phyloP scores from a whole-genome alignment of 2,329 filamentous ascomycete species.

The Paecilomyces variotii region DNA sequence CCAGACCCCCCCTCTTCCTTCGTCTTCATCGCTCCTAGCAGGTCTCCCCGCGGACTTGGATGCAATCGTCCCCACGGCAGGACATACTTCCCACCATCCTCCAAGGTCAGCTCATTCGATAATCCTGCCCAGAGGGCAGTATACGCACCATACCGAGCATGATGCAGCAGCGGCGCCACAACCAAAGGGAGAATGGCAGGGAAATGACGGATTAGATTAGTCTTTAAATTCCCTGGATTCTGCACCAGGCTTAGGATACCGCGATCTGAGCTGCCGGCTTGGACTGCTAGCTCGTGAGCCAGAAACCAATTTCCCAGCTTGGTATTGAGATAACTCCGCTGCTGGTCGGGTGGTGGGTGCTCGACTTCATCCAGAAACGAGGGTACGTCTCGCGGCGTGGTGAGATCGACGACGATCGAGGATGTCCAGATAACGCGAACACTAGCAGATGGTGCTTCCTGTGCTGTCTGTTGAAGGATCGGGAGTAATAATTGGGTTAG shows the following conservation, averaged over 20 bases:
- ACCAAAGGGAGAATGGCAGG: not conserved
- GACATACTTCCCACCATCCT: not conserved
- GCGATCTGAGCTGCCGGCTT: conserved; percentile 15
- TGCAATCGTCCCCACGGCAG: not conserved
- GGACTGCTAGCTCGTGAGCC: conserved; percentile 12
- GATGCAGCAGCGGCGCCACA: not conserved
- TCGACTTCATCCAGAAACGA: not conserved
- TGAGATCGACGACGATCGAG: not conserved
- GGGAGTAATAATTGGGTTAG: conserved; percentile 33
- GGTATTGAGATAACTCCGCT: not conserved
- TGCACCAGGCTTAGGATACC: not conserved
- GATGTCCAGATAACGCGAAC: not conserved
- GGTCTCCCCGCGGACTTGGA: not conserved
- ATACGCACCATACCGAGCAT: not conserved
- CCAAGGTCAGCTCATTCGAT: not conserved
- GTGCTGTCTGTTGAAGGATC: conserved; percentile 22
- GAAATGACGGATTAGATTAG: not conserved
- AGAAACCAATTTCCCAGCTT: conserved; percentile 6
- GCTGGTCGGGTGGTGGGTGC: not conserved
- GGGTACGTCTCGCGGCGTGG: not conserved
- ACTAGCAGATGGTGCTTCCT: conserved; percentile 2
- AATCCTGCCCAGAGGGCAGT: not conserved
- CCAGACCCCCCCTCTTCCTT: not conserved
- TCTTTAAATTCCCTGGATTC: not conserved
- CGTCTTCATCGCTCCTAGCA: not conserved